Evolutionary conservation across 1,139 yeast species (phyloP).

Genomic region (Nakaseomyces sp.): DNA sequence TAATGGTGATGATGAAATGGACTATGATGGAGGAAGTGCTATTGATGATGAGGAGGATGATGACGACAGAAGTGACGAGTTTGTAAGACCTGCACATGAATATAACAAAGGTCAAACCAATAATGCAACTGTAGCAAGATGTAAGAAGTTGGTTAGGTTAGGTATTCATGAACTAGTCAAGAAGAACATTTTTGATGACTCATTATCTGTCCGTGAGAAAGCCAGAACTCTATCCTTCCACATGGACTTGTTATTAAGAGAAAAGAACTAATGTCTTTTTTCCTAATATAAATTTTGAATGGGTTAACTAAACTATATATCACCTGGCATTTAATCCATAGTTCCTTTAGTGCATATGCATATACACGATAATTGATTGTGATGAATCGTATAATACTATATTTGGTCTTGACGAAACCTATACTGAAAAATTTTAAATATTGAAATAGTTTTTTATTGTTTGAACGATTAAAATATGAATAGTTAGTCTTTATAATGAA

Average conservation of each 20-base stretch:
- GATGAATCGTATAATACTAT: too few relatives aligned
- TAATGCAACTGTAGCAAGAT: slow-evolving; percentile 20
- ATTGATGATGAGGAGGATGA: slow-evolving; percentile 13
- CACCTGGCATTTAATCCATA: too few relatives aligned
- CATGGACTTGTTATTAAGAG: slow-evolving; percentile 26
- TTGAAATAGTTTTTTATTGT: not conserved
- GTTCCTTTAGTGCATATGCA: too few relatives aligned
- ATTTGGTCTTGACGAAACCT: too few relatives aligned
- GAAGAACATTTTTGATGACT: slow-evolving; percentile 24
- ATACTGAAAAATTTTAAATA: too few relatives aligned
- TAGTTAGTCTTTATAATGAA: not conserved
- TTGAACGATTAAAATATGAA: not conserved
- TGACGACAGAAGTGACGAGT: slow-evolving; percentile 20
- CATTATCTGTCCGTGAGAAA: slow-evolving; percentile 28
- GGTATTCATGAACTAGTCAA: slow-evolving; percentile 27
- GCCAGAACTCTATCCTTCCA: slow-evolving; percentile 28
- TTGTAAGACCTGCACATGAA: slow-evolving; percentile 13
- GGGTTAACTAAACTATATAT: too few relatives aligned
- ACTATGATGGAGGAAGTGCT: slow-evolving; percentile 12
- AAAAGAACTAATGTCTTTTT: slow-evolving; percentile 1
- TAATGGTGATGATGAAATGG: slow-evolving; percentile 27
- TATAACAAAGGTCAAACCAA: slow-evolving; percentile 9
- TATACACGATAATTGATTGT: too few relatives aligned
- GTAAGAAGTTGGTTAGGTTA: slow-evolving; percentile 22
- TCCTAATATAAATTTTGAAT: too few relatives aligned